Conservation (phyloP, 495 filamentous ascomycete genomes). For the Penicillium tannophilum region DNA sequence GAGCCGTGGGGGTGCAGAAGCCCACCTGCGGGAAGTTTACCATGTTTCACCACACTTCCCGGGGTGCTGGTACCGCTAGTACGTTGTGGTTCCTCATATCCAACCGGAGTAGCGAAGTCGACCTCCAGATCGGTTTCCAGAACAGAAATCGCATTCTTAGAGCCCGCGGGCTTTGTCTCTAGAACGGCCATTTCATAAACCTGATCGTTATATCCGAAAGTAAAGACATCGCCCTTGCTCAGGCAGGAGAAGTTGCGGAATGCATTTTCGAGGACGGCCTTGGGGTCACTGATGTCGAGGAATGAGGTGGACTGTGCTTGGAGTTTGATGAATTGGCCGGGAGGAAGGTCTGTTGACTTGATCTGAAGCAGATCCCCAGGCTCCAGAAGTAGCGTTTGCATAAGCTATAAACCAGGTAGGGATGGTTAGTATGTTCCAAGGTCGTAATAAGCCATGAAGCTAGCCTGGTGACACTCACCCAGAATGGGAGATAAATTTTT, state of each 20-base stretch:
- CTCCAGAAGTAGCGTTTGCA: constrained; percentile 86
- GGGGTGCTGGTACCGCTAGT: constrained; percentile 65
- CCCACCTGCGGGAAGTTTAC: constrained; percentile 67
- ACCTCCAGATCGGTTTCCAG: constrained; percentile 94
- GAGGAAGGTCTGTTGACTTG: constrained; percentile 87
- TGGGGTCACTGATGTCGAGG: constrained; percentile 94
- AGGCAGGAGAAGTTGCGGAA: constrained; percentile 94
- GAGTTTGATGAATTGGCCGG: constrained; percentile 89
- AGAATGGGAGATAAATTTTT: constrained; percentile 91
- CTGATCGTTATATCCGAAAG: constrained; percentile 92
- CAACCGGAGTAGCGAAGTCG: constrained; percentile 91
- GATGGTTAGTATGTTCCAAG: background rate
- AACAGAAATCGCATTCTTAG: constrained; percentile 81
- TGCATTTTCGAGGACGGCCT: constrained; percentile 95
- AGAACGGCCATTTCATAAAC: constrained; percentile 89
- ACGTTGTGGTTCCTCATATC: constrained; percentile 80
- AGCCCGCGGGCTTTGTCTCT: constrained; percentile 82
- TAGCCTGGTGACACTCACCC: constrained; percentile 59
- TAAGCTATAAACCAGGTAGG: constrained; percentile 61
- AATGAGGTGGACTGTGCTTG: constrained; percentile 91
- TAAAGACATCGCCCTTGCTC: constrained; percentile 90
- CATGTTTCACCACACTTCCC: constrained; percentile 59
- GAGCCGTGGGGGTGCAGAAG: constrained; percentile 79
- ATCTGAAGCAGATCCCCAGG: constrained; percentile 93
- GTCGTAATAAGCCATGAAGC: background rate